Base-by-base conservation (phyloP, 2,329 filamentous ascomycete species). In the Massarina eburnea region DNA sequence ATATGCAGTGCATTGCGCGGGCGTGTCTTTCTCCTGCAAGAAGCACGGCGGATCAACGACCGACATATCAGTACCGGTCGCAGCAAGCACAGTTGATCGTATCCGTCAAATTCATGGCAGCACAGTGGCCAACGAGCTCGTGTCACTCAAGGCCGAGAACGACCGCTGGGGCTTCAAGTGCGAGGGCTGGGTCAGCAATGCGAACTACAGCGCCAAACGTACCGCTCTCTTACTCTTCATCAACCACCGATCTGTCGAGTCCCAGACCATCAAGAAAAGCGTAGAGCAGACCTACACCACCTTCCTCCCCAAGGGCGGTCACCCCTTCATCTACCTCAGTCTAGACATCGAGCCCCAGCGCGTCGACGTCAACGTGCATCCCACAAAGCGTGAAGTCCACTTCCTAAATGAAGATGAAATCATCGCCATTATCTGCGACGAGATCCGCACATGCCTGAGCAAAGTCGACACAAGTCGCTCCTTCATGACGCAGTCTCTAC, bases 371-470 rank as follows among this genome's bases (percentile, higher is more conserved):
- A 99, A 99, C 58, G 88, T 99, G 1, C 94, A 99, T 68, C 94
- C 94, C 0, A 99, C 94, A 0, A 99, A 99, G 70, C 81, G 90
- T 40, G 92, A 99, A 66, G 94, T 99, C 17, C 94, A 97, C 62
- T 97, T 99, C 59, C 78, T 99, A 18, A 96, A 97, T 51, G 94
- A 99, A 67, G 94, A 99, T 53, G 94, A 99, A 58, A 95, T 99
- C 36, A 87, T 94, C 37, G 88, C 94, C 53, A 80, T 82, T 12
- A 84, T 99, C 4, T 96, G 91, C 72, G 82, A 85, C 49, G 82
- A 88, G 42, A 87, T 99, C 18, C 82, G 88, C 41, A 78, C 82
- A 8, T 86, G 86, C 55, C 79, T 99, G 3, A 87, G 90, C 9
- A 85, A 86, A 39, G 91, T 97, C 6, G 94, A 99, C 67, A 91